Percentiles rank a stretch among this genome's conserved stretches.
Conservation (phyloP, 306 rosid genomes). For the Oemleria cerasiformis region DNA sequence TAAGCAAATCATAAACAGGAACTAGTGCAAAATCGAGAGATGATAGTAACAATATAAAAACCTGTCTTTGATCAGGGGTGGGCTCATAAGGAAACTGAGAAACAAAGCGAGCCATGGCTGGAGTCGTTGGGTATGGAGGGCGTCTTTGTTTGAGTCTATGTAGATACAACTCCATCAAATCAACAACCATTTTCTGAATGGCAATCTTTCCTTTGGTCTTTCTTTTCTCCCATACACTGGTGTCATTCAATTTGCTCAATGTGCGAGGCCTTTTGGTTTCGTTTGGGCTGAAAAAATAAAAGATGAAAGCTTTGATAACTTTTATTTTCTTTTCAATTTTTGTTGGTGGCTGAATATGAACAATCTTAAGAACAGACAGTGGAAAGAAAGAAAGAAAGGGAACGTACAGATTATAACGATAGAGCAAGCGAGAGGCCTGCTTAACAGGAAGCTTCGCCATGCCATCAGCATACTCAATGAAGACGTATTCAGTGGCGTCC, state of each 20-base stretch:
- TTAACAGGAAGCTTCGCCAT: constrained; percentile 92
- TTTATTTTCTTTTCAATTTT: not conserved
- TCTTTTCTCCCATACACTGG: constrained; percentile 73
- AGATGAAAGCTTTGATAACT: not conserved
- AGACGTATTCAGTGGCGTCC: constrained; percentile 62
- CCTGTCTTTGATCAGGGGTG: constrained; percentile 91
- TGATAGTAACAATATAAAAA: constrained; percentile 1
- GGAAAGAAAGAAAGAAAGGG: not conserved
- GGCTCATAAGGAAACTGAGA: constrained; percentile 73
- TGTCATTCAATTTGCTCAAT: constrained; percentile 80
- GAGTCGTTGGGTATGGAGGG: constrained; percentile 59
- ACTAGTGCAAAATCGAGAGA: not conserved
- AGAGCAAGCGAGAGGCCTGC: constrained; percentile 88
- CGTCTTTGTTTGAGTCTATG: constrained; percentile 89
- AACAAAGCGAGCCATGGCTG: constrained; percentile 46
- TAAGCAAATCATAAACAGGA: not conserved
- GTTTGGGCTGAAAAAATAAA: constrained; percentile 61
- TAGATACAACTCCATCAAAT: constrained; percentile 89
- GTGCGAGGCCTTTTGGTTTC: constrained; percentile 72
- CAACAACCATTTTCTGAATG: constrained; percentile 97
- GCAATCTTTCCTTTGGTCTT: constrained; percentile 87
- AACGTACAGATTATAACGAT: constrained; percentile 85
- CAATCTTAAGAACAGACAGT: too few relatives aligned
- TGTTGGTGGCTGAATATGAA: too few relatives aligned
- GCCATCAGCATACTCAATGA: constrained; percentile 88